Percentiles rank a stretch among this genome's conserved stretches.
These are phyloP conservation scores for Euphorbia celastroides DNA, from an alignment of 441 rosid genomes.

Conservation along the genomic window DNA sequence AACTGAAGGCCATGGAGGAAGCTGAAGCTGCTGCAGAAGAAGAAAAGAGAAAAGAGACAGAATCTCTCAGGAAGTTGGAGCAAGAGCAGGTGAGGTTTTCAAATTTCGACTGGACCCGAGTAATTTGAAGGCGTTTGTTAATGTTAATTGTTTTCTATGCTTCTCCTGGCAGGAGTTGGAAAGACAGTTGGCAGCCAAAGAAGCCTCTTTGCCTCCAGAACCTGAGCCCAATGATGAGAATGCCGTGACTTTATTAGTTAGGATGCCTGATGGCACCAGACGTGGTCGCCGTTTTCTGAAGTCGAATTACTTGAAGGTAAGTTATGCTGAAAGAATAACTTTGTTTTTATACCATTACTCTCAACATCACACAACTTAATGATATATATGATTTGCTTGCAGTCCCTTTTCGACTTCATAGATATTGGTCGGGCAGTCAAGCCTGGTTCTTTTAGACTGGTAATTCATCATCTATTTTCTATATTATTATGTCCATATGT, in stretches of 20 bases:
- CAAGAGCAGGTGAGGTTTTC: slow-evolving; percentile 62
- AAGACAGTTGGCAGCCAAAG: slow-evolving; percentile 77
- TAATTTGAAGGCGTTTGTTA: no score
- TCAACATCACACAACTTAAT: slow-evolving; percentile 8
- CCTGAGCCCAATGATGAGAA: slow-evolving; percentile 78
- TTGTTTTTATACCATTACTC: not conserved
- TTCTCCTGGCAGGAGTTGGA: slow-evolving; percentile 60
- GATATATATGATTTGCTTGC: slow-evolving; percentile 24
- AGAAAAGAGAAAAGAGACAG: slow-evolving; percentile 70
- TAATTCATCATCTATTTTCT: slow-evolving; percentile 24
- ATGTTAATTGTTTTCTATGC: no score
- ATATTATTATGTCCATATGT: no score
- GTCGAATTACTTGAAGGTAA: slow-evolving; percentile 70
- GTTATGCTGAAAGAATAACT: slow-evolving; percentile 12
- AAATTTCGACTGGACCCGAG: not conserved
- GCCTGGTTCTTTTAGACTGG: slow-evolving; percentile 88
- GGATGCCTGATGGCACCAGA: slow-evolving; percentile 93
- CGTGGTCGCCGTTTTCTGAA: slow-evolving; percentile 85
- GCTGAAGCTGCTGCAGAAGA: slow-evolving; percentile 81
- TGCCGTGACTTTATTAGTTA: slow-evolving; percentile 77
- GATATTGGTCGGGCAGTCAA: slow-evolving; percentile 81
- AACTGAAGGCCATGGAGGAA: slow-evolving; percentile 70
- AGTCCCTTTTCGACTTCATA: slow-evolving; percentile 90
- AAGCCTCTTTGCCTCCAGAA: slow-evolving; percentile 83
- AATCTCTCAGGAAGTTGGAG: slow-evolving; percentile 60